Base-by-base conservation (phyloP, 148 eudicot species). In the Selenicereus undatus region DNA sequence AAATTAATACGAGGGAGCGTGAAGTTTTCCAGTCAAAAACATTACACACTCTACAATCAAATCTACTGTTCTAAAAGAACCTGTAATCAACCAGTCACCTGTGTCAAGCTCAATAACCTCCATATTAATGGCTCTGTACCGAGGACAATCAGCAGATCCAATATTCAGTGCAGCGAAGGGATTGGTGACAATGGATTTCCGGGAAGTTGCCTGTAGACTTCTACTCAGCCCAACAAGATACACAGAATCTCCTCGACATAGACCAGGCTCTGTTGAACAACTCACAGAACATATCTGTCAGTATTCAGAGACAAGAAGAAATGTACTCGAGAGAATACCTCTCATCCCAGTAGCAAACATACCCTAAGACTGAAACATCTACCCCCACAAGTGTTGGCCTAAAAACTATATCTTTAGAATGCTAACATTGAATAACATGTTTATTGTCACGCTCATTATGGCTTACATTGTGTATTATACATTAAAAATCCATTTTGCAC, bases 81-180 rank as follows among this genome's bases (percentile, higher is more conserved):
- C 42, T 11, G 14, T 65, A 12, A 21, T 69, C 35, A 78, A 77
- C 76, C 60, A 84, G 45, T 56, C 84, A 95, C 99, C 99, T 78
- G 99, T 92, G 87, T 95, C 99, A 79, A 95, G 97, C 90, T 95
- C 97, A 69, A 95, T 91, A 77, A 95, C 97, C 87, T 95, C 99
- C 99, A 95, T 92, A 82, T 95, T 95, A 65, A 86, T 93, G 82
- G 99, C 97, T 87, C 99, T 90, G 82, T 93, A 95, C 71, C 97
- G 94, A 56, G 99, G 99, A 85, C 93, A 91, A 83, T 92, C 97
- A 77, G 97, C 97, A 26, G 99, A 93, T 65, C 91, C 90, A 81
- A 93, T 92, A 82, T 89, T 93, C 58, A 95, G 82, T 56, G 99
- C 93, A 82, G 97, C 97, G 85, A 87, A 89, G 35, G 97, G 97